Evolutionary conservation across 2,329 filamentous ascomycete genomes (phyloP).

Genomic region (Fusarium sp.): DNA sequence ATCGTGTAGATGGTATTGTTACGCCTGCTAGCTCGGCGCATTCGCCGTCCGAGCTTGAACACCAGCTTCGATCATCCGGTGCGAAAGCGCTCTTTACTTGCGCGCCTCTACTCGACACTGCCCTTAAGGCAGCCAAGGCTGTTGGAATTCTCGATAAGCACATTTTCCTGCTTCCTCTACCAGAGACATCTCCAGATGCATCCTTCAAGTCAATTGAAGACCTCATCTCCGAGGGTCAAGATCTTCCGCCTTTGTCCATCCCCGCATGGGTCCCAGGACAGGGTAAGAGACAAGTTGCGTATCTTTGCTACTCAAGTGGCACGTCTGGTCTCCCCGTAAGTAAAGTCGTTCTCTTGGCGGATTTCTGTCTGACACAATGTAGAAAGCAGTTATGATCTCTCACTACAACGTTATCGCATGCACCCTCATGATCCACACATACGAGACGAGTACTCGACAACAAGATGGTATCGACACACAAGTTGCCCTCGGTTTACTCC

Average conservation of each 20-base stretch:
- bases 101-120: conserved; percentile 69
- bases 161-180: conserved; percentile 77
- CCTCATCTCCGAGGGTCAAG: conserved; percentile 69
- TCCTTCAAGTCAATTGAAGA: conserved; percentile 73
- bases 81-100: conserved; percentile 81
- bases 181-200: conserved; percentile 50
- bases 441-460: conserved; percentile 53
- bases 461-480: conserved; percentile 54
- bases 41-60: conserved; percentile 73
- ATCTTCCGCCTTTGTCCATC: conserved; percentile 63
- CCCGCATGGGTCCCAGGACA: conserved; percentile 70
- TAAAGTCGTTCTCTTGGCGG: background rate
- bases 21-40: conserved; percentile 81
- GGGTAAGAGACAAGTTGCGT: conserved; percentile 75
- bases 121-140: conserved; percentile 71
- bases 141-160: conserved; percentile 70
- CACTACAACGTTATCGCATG: conserved; percentile 84
- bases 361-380: background rate
- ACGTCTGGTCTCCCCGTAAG: conserved; percentile 79
- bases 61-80: conserved; percentile 76
- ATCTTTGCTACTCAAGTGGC: conserved; percentile 82
- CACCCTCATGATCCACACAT: conserved; percentile 67
- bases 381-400: conserved; percentile 89
- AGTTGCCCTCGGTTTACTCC: conserved; percentile 73
- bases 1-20: conserved; percentile 76